Evolutionary conservation across 352 stramenopile genomes (phyloP), one percentile per base, ranked within the genome.

Genomic region (Pythium scleroteichum): DNA sequence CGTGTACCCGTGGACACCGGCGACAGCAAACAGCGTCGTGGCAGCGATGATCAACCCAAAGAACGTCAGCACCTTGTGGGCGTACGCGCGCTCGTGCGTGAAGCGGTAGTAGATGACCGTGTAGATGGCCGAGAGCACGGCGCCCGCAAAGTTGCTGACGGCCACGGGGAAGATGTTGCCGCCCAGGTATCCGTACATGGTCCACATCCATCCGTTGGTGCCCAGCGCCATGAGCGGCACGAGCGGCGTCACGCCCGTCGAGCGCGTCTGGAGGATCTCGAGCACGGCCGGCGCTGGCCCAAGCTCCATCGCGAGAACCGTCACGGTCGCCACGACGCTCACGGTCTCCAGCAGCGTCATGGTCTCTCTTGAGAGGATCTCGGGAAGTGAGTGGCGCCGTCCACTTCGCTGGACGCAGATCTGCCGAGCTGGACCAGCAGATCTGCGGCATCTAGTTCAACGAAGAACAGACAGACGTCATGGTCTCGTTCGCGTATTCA

Each of bases 71-170:
- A 76, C 68, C 19, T 72, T 71, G 19, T 66, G 68, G 19, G 79
- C 71, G 53, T 82, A 80, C 48, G 67, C 67, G 42, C 63, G 65
- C 14, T 84, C 73, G 8, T 59, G 50, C 3, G 71, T 67, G 64
- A 71, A 79, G 12, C 62, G 68, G 55, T 78, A 85, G 65, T 79
- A 85, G 23, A 82, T 22, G 16, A 58, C 33, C 29, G 82, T 77
- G 69, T 84, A 87, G 13, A 66, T 20, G 41, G 77, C 32, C 13
- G 71, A 62, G 1, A 75, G 52, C 26, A 76, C 58, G 53, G 71
- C 63, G 22, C 71, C 75, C 17, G 78, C 62, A 26, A 59, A 60
- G 47, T 78, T 85, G 3, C 69, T 83, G 16, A 72, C 53, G 20
- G 79, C 58, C 9, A 87, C 62, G 4, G 78, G 75, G 52, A 81